Base-by-base conservation (phyloP, 805 yeast genomes). In the Kodamaea neixiangensis region DNA sequence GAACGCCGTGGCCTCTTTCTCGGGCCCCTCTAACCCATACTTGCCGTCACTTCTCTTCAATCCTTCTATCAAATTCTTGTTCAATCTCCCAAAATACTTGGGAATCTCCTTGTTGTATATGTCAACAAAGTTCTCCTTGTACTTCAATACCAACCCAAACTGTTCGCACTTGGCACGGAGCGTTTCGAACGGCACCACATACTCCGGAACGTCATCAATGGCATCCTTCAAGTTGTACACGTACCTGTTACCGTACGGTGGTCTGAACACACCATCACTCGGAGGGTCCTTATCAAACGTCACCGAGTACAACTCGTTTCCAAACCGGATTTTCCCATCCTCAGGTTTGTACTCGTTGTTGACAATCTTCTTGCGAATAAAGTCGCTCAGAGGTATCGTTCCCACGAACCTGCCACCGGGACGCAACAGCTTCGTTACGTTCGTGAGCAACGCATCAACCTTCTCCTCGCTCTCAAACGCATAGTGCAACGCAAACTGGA, bases 141-240 rank as follows among this genome's bases (percentile, higher is more conserved):
- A 82, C 52, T 85, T 79, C 52, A 94, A 69, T 50, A 83, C 86
- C 54, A 93, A 68, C 11, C 89, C 89, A 65, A 83, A 88, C 52
- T 90, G 96, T 62, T 86, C 89, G 41, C 97, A 96, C 49, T 93
- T 70, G 50, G 86, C 81, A 66, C 96, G 78, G 51, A 94, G 81
- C 1, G 85, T 81, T 61, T 93, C 97, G 68, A 94, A 91, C 1
- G 97, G 98, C 5, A 94, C 97, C 5, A 94, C 96, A 62, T 87
- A 94, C 63, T 94, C 99, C 0, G 98, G 98, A 19, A 94, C 97
- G 60, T 94, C 86, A 54, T 90, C 97, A 45, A 94, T 93, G 0
- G 99, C 99, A 71, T 94, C 99, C 56, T 84, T 84, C 52, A 94
- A 72, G 70, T 76, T 89, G 65, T 88, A 94, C 48, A 81, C 82